phyloP scores from a whole-genome alignment of 1,284 basidiomycete species.

The Leccinum pachyderme region DNA sequence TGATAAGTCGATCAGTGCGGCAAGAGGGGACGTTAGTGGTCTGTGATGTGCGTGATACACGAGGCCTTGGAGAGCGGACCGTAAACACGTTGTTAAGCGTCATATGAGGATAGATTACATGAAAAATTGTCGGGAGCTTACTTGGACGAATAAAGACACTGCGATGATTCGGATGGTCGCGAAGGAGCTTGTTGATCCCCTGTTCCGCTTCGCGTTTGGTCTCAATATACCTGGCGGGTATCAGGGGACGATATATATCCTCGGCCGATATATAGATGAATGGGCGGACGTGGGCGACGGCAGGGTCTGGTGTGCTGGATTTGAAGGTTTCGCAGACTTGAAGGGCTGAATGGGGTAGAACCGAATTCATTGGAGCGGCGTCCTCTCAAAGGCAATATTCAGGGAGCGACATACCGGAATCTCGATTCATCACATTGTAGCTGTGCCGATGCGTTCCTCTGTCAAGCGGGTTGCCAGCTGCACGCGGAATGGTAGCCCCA shows the following conservation, averaged over 20 bases:
- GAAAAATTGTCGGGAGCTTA: slow-evolving; percentile 40
- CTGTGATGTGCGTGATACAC: slow-evolving; percentile 95
- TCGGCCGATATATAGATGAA: slow-evolving; percentile 96
- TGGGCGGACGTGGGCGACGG: slow-evolving; percentile 47
- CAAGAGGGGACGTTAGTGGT: slow-evolving; percentile 84
- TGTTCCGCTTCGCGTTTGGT: slow-evolving; percentile 89
- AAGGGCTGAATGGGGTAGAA: slow-evolving; percentile 50
- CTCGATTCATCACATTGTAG: slow-evolving; percentile 86
- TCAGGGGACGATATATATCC: slow-evolving; percentile 85
- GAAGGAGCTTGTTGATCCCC: slow-evolving; percentile 55
- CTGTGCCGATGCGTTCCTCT: slow-evolving; percentile 30
- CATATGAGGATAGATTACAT: slow-evolving; percentile 12
- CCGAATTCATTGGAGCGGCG: slow-evolving; percentile 13
- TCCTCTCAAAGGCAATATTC: slow-evolving; percentile 3
- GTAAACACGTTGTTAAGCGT: slow-evolving; percentile 7
- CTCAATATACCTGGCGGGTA: slow-evolving; percentile 83
- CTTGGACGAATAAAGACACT: slow-evolving; percentile 84
- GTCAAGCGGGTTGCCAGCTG: slow-evolving; percentile 60
- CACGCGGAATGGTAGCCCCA: slow-evolving; percentile 42
- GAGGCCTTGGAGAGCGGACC: slow-evolving; percentile 55
- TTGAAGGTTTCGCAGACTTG: slow-evolving; percentile 74
- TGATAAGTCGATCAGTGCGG: slow-evolving; percentile 82
- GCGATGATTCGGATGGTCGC: slow-evolving; percentile 45
- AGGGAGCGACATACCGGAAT: slow-evolving; percentile 67
- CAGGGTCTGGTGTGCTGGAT: slow-evolving; percentile 38